Evolutionary conservation across 202 grass and related monocot genomes (phyloP).

Genomic region (Setaria viridis): DNA sequence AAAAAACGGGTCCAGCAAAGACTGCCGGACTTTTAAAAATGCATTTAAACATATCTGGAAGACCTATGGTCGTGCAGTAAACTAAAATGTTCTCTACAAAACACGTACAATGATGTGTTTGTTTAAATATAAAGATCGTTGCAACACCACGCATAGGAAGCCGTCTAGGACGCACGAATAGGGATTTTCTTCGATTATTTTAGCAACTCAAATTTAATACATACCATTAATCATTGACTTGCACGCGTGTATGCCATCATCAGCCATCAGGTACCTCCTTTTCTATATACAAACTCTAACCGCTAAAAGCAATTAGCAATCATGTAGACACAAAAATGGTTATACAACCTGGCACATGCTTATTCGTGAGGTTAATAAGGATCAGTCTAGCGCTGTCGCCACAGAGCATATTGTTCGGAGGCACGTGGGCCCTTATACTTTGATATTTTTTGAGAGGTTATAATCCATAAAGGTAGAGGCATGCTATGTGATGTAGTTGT

Average conservation of each 20-base stretch:
- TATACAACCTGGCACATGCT: background rate
- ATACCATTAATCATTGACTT: background rate
- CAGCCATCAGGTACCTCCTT: no score
- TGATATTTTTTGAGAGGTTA: no score
- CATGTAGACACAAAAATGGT: background rate
- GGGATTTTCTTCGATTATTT: no score
- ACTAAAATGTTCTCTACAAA: background rate
- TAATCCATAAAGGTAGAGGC: no score
- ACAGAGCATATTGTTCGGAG: fast-evolving
- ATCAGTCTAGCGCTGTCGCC: background rate
- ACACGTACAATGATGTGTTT: background rate
- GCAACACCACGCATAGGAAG: background rate
- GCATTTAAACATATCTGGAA: background rate
- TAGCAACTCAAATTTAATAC: background rate
- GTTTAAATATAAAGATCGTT: background rate
- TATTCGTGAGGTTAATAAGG: background rate
- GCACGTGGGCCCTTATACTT: no score
- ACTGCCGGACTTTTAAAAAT: no score
- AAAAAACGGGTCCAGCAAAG: no score
- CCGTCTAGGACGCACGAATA: no score
- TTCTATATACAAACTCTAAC: background rate
- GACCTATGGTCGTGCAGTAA: background rate
- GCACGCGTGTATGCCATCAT: background rate
- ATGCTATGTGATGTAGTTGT: no score
- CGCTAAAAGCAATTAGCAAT: background rate